Evolutionary conservation across 2,329 filamentous ascomycete species (phyloP).

Genomic region (Aureobasidium mangrovei): DNA sequence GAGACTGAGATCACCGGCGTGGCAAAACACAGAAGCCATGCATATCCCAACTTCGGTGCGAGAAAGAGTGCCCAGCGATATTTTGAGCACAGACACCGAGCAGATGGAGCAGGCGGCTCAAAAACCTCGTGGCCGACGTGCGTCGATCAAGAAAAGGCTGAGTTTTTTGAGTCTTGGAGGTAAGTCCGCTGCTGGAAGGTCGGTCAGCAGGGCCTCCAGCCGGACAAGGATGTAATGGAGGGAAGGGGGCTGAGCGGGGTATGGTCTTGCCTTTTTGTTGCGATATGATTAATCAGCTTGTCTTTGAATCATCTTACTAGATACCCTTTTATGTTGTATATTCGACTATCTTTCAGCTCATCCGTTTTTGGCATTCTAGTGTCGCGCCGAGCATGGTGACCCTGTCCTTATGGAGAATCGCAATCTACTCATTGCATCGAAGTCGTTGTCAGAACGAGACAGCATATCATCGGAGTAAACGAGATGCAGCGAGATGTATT

Average conservation of each 20-base stretch:
- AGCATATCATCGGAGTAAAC: too few relatives aligned
- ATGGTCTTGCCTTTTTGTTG: neutral
- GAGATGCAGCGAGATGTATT: too few relatives aligned
- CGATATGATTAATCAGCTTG: neutral
- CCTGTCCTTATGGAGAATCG: too few relatives aligned
- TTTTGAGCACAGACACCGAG: neutral
- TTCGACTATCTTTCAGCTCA: neutral
- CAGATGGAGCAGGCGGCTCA: neutral
- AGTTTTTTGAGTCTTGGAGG: constrained; percentile 13
- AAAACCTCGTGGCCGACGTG: neutral
- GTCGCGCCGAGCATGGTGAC: too few relatives aligned
- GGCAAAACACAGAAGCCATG: constrained; percentile 14
- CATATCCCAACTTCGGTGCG: neutral
- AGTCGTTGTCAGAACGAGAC: too few relatives aligned
- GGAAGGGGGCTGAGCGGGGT: neutral
- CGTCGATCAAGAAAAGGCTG: constrained; percentile 12
- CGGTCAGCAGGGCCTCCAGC: neutral
- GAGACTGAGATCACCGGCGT: constrained; percentile 22
- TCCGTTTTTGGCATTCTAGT: neutral
- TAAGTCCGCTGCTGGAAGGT: neutral
- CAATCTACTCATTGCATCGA: too few relatives aligned
- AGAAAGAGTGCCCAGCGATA: neutral
- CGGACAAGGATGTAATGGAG: neutral
- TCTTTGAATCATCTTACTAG: neutral
- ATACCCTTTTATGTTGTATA: constrained; percentile 2